Conservation (phyloP, 352 stramenopile species). For the Globisporangium yorkense region DNA sequence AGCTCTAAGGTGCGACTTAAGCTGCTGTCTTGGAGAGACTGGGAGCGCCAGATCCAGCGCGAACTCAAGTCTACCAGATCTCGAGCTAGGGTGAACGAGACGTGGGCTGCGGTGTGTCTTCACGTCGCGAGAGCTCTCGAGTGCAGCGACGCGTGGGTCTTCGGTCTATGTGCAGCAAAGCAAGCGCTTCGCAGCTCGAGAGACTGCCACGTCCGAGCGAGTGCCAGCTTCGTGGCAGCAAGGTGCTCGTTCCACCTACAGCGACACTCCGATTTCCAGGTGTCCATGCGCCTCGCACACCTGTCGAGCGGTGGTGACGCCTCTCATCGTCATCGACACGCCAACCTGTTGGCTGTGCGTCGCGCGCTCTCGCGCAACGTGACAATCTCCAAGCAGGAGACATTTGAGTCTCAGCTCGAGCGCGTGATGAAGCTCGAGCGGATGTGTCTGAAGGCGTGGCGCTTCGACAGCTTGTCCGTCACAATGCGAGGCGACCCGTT, state of each 20-base stretch:
- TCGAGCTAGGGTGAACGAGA: conserved; percentile 20
- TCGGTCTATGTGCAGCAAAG: conserved; percentile 18
- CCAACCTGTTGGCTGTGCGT: conserved; percentile 30
- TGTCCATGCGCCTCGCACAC: conserved; percentile 24
- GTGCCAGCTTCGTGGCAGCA: conserved; percentile 25
- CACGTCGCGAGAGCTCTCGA: conserved; percentile 33
- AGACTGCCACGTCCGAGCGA: conserved; percentile 16
- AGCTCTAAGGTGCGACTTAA: background rate
- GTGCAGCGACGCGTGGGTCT: conserved; percentile 27
- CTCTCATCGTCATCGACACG: conserved; percentile 7
- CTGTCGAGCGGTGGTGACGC: background rate
- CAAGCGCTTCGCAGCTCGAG: conserved; percentile 23
- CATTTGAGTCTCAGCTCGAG: conserved; percentile 34
- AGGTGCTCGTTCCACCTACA: conserved; percentile 17
- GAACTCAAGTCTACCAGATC: background rate
- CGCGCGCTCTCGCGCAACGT: conserved; percentile 27
- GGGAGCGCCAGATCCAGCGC: conserved; percentile 20
- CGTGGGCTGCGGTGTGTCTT: conserved; percentile 33
- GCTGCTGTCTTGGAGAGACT: conserved; percentile 25
- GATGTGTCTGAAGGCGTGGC: conserved; percentile 56
- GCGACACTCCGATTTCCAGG: conserved; percentile 12
- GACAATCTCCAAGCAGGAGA: conserved; percentile 25
- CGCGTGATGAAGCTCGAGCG: conserved; percentile 54
- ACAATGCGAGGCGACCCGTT: conserved; percentile 34
- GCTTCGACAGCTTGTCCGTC: conserved; percentile 35